Base-by-base conservation (phyloP, 2,329 filamentous ascomycete genomes). In the Aspergillus arachidicola region DNA sequence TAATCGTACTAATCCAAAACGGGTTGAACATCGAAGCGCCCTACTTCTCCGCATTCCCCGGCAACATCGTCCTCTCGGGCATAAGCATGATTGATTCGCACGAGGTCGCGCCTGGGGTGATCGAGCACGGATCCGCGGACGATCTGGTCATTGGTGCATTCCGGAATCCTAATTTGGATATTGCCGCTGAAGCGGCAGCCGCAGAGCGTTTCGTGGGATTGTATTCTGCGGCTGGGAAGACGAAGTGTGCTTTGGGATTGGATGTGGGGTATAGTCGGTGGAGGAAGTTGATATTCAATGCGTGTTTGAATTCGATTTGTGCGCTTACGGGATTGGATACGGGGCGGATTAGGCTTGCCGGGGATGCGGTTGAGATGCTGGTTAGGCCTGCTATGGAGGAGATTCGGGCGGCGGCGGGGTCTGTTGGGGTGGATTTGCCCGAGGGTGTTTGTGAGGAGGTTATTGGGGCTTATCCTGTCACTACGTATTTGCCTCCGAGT, bases 1-100 rank as follows among this genome's bases (percentile, higher is more conserved):
- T 79, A 32, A 83, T 89, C 51, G 78, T 88, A 0, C 79, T 89
- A 7, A 76, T 87, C 6, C 87, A 89, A 65, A 89, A 89, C 68
- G 87, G 87, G 0, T 74, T 89, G n/a, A 87, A 88, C 68, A 89
- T 89, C 64, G 85, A 89, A 66, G 81, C 79, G 48, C 85, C 86
- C 0, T 70, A 89, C 23, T 70, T 84, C 23, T 63, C 72, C 0
- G 72, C 75, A 0, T 87, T 87, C 68, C 85, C 86, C 0, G 62
- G 71, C 3, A 88, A 86, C 63, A 72, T 81, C 0, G 69, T 87
- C 7, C 76, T 89, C 1, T 85, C 82, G 3, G 84, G 85, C 4
- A 79, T 88, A 10, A 82, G 80, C 3, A 75, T 84, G 57, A 86
- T 85, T 59, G 83, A 84, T 30, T 81, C 83, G 2, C 81, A 81